Base-by-base conservation (phyloP, 306 rosid species). In the Cucumis hystrix region DNA sequence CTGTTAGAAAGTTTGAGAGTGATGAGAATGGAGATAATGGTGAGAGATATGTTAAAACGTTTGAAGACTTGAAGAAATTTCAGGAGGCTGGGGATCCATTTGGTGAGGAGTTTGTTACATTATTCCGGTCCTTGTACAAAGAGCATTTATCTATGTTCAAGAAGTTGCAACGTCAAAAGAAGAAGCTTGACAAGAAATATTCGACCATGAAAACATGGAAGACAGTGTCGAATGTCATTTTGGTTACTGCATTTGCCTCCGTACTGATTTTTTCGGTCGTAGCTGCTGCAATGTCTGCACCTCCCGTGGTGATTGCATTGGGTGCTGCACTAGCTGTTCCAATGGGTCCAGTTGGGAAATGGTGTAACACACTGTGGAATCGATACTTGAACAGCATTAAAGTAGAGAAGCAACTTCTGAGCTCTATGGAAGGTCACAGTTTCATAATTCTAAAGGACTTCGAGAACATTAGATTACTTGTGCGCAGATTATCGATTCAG, bases 241-340 rank as follows among this genome's bases (percentile, higher is more conserved):
- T 95, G 2, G 85, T 95, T 58, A 83, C 96, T 39, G 87, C 86
- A 10, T 92, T 95, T 18, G 89, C 87, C 60, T 86, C 97, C 15
- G 90, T 90, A 63, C 75, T 95, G 85, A 87, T 95, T 45, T 90
- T 92, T 76, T 89, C 98, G 0, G 96, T 90, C 65, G 98, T 95
- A 78, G 98, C 97, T 17, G 97, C 95, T 43, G 97, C 97, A 17
- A 37, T 95, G 43, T 82, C 93, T 71, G 96, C 96, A 12, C 96
- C 97, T 0, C 97, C 98, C 0, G 85, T 95, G 47, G 82, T 90
- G 6, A 84, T 87, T 12, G 97, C 98, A 45, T 35, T 95, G 80
- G 90, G 90, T 2, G 91, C 86, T 30, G 96, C 96, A 58, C 59
- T 95, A 84, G 81, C 92, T 65, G 88, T 95, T 80, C 97, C 97